Evolutionary conservation across 768 basidiomycete species (phyloP).

Genomic region (Boletus sp.): DNA sequence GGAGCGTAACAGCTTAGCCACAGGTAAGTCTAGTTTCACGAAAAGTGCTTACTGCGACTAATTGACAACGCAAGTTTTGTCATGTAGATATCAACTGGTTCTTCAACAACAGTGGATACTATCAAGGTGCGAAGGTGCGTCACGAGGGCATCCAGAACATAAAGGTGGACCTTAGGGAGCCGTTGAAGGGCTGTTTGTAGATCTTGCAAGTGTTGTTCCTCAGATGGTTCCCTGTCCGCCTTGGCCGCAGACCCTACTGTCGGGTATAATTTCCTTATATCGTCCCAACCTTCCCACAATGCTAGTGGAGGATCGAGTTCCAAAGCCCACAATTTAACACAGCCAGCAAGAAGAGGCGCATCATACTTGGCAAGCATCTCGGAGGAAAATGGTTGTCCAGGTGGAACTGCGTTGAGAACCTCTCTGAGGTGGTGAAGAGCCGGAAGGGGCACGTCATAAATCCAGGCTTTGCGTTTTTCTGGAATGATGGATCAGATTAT

Average conservation of each 20-base stretch:
- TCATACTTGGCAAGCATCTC: slow-evolving; percentile 74
- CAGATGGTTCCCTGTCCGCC: slow-evolving; percentile 48
- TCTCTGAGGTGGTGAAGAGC: slow-evolving; percentile 85
- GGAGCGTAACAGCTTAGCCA: slow-evolving; percentile 1
- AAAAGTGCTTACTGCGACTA: slow-evolving; percentile 65
- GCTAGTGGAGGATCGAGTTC: slow-evolving; percentile 87
- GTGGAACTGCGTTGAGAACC: slow-evolving; percentile 69
- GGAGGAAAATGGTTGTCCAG: slow-evolving; percentile 41
- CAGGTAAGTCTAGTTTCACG: not conserved
- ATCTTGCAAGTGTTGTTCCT: slow-evolving; percentile 61
- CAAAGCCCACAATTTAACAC: slow-evolving; percentile 86
- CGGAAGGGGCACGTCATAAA: slow-evolving; percentile 87
- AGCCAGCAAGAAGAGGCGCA: slow-evolving; percentile 79
- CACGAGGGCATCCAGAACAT: slow-evolving; percentile 74
- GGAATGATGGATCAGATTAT: slow-evolving; percentile 4
- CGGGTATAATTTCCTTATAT: slow-evolving; percentile 84
- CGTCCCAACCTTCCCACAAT: slow-evolving; percentile 90
- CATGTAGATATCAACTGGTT: slow-evolving; percentile 74
- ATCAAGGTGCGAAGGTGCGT: slow-evolving; percentile 75
- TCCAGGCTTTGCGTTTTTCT: slow-evolving; percentile 91
- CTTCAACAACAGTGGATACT: slow-evolving; percentile 62
- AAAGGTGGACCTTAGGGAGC: slow-evolving; percentile 75
- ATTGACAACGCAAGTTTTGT: slow-evolving; percentile 86
- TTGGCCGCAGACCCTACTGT: slow-evolving; percentile 57
- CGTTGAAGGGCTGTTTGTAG: slow-evolving; percentile 60